Percentiles rank a stretch among this genome's conserved stretches.
phyloP scores from a whole-genome alignment of 768 basidiomycete species.

The Russula vinacea region DNA sequence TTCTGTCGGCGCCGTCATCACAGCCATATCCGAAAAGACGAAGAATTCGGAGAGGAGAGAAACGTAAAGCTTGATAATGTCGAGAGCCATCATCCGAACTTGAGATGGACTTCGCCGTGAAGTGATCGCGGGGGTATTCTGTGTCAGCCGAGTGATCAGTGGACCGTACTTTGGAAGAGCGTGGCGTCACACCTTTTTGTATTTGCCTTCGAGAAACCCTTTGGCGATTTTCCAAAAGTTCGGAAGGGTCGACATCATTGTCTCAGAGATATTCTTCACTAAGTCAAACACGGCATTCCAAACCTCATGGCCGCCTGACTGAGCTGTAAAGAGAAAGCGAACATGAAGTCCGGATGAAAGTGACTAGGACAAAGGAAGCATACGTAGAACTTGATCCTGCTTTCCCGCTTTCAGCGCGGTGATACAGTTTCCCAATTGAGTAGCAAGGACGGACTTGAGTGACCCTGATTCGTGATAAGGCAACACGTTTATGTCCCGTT shows the following conservation, averaged over 20 bases:
- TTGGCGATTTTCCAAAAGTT: conserved; percentile 93
- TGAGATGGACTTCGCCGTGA: conserved; percentile 79
- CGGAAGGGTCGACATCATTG: conserved; percentile 77
- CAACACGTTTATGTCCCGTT: conserved; percentile 43
- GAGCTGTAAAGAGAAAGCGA: conserved; percentile 44
- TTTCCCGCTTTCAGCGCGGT: conserved; percentile 61
- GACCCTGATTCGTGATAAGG: conserved; percentile 40
- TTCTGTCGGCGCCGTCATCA: conserved; percentile 50
- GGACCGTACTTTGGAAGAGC: conserved; percentile 3
- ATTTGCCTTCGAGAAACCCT: conserved; percentile 90
- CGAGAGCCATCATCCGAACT: conserved; percentile 82
- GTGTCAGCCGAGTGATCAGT: not conserved
- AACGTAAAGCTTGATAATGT: conserved; percentile 83
- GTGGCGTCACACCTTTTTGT: conserved; percentile 61
- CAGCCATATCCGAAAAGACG: conserved; percentile 70
- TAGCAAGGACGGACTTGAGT: conserved; percentile 45
- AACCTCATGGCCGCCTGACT: conserved; percentile 65
- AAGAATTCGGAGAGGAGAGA: conserved; percentile 85
- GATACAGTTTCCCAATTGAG: conserved; percentile 60
- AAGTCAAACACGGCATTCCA: conserved; percentile 80
- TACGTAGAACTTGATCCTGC: conserved; percentile 60
- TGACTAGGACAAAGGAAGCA: conserved; percentile 23
- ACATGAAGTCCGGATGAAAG: not conserved
- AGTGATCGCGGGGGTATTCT: conserved; percentile 37
- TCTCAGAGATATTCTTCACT: conserved; percentile 85